Percentiles rank a stretch among this genome's conserved stretches.
Evolutionary conservation across 495 filamentous ascomycete genomes (phyloP).

Genomic region (Oidiodendron maius): DNA sequence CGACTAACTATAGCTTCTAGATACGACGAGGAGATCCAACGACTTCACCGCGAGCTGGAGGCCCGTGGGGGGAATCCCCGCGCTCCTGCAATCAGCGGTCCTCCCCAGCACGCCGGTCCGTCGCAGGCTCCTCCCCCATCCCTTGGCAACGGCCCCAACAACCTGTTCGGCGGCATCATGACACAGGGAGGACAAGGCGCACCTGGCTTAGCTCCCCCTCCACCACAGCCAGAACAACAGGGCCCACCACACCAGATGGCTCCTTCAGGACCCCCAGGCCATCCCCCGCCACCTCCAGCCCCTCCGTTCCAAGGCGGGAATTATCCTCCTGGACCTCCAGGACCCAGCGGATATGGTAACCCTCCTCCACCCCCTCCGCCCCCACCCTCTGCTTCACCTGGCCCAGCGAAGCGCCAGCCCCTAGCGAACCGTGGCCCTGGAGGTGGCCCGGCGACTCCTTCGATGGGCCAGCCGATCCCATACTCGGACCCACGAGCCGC

Average conservation of each 20-base stretch:
- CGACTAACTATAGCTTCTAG: slow-evolving; percentile 37
- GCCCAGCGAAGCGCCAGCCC: slow-evolving; percentile 60
- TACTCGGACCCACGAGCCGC: slow-evolving; percentile 69
- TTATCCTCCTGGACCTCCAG: slow-evolving; percentile 46
- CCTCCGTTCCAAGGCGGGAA: slow-evolving; percentile 26
- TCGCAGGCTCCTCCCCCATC: slow-evolving; percentile 78
- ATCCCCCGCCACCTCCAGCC: slow-evolving; percentile 18
- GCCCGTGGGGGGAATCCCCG: slow-evolving; percentile 66
- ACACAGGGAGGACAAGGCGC: slow-evolving; percentile 76
- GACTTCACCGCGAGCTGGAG: slow-evolving; percentile 85
- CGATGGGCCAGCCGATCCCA: slow-evolving; percentile 74
- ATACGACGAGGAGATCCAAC: slow-evolving; percentile 86
- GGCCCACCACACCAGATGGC: slow-evolving; percentile 50
- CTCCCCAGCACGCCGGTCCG: slow-evolving; percentile 67
- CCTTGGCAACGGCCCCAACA: slow-evolving; percentile 86
- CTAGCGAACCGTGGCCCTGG: slow-evolving; percentile 50
- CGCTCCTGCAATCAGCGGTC: slow-evolving; percentile 55
- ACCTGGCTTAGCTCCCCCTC: slow-evolving; percentile 80
- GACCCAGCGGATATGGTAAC: slow-evolving; percentile 36
- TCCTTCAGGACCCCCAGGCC: slow-evolving; percentile 47
- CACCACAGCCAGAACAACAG: slow-evolving; percentile 48
- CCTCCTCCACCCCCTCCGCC: slow-evolving; percentile 53
- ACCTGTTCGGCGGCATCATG: slow-evolving; percentile 95
- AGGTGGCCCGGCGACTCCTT: slow-evolving; percentile 77
- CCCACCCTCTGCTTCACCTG: slow-evolving; percentile 80